These are phyloP conservation scores for Haplosporangium gracile DNA, from an alignment of 192 early-diverging fungal species.

Conservation along the genomic window DNA sequence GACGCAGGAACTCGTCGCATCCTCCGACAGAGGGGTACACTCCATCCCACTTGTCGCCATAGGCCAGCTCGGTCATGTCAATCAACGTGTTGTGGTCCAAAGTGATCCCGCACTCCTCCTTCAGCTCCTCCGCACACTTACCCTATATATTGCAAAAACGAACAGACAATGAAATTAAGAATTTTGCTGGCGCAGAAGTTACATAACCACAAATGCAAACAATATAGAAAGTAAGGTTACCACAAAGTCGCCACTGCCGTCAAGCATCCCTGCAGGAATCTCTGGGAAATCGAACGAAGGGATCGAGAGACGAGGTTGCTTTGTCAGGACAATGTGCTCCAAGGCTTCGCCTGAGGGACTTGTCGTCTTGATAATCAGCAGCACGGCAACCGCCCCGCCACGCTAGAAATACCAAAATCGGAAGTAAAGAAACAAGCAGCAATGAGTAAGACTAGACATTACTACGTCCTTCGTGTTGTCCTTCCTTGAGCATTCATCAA, in stretches of 20 bases:
- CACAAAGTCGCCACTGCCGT: constrained; percentile 78
- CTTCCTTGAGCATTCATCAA: no score
- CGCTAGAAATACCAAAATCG: constrained; percentile 54
- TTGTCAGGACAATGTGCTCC: constrained; percentile 74
- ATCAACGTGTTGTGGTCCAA: constrained; percentile 71
- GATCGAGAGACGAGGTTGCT: constrained; percentile 82
- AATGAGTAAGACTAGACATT: not conserved
- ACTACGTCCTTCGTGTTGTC: not conserved
- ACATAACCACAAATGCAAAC: not conserved
- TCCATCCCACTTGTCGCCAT: constrained; percentile 61
- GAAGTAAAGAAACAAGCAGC: not conserved
- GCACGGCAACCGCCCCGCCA: constrained; percentile 79
- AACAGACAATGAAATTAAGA: not conserved
- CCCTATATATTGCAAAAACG: constrained; percentile 52
- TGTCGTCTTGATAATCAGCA: constrained; percentile 70
- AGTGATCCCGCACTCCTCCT: constrained; percentile 85
- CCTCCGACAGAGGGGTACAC: constrained; percentile 85
- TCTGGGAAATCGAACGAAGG: constrained; percentile 73
- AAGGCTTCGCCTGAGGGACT: constrained; percentile 35
- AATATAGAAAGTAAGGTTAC: constrained; percentile 20
- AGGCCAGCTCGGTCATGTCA: constrained; percentile 73
- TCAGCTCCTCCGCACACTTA: constrained; percentile 80
- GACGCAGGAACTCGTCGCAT: constrained; percentile 81
- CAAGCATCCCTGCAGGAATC: constrained; percentile 88
- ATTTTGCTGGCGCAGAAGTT: not conserved